A percentile compares a stretch with the other conserved stretches of the same genome.
phyloP scores from a whole-genome alignment of 371 early-diverging fungal genomes.

The Dichotomocladium elegans region DNA sequence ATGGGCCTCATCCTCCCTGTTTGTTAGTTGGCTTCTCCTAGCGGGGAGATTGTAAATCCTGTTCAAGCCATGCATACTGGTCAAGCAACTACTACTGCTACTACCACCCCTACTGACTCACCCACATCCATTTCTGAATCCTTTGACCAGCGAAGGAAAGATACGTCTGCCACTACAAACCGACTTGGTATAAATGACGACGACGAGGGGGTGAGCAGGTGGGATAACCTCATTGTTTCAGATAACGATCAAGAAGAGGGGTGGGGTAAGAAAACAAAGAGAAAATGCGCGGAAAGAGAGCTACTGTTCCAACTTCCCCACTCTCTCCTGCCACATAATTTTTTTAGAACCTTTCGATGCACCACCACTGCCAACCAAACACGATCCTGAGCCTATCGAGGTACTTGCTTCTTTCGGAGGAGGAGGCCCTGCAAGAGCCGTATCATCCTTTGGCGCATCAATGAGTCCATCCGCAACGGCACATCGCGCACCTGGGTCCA shows the following conservation, averaged over 20 bases:
- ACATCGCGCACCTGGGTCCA: neutral
- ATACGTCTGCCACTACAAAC: neutral
- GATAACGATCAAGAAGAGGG: conserved; percentile 30
- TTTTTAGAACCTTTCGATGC: conserved; percentile 24
- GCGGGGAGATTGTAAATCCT: conserved; percentile 30
- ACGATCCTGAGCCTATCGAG: too few species aligned
- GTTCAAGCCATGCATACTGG: neutral
- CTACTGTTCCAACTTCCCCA: neutral
- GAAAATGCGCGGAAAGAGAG: too few species aligned
- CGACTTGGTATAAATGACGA: neutral
- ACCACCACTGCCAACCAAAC: conserved; percentile 15
- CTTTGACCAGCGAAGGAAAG: neutral
- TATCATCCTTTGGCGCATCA: conserved; percentile 21
- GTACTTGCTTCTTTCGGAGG: too few species aligned
- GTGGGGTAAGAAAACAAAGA: conserved; percentile 32
- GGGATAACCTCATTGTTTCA: conserved; percentile 36
- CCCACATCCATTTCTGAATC: neutral
- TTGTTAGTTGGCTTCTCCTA: conserved; percentile 27
- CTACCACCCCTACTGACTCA: neutral
- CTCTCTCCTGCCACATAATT: neutral
- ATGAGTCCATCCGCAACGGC: conserved; percentile 5
- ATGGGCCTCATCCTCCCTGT: neutral
- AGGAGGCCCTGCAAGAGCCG: neutral
- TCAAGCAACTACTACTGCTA: conserved; percentile 2
- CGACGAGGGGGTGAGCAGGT: conserved; percentile 14